Evolutionary conservation across 257 asterid genomes (phyloP).

Genomic region (Anisodus tanguticus): DNA sequence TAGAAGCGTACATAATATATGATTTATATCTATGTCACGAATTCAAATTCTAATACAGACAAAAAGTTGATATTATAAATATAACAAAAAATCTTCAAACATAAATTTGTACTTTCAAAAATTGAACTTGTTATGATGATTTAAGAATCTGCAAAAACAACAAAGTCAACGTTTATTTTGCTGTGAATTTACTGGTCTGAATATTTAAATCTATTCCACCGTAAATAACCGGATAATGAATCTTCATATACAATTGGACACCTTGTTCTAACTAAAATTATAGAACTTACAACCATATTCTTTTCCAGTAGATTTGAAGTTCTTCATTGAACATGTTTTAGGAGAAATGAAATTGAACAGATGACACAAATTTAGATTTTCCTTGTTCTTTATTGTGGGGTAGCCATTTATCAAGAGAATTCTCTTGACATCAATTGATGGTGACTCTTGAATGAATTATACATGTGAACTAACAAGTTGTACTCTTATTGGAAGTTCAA

Average conservation of each 20-base stretch:
- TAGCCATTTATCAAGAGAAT: neutral
- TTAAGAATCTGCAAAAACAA: neutral
- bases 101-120: neutral
- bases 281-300: neutral
- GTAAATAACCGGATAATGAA: neutral
- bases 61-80: too few relatives aligned
- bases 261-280: neutral
- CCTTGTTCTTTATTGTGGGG: neutral
- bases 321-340: neutral
- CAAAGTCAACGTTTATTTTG: neutral
- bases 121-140: neutral
- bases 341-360: neutral
- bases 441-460: slow-evolving; percentile 11
- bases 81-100: too few relatives aligned
- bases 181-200: neutral
- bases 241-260: neutral
- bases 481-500: neutral
- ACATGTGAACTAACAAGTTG: slow-evolving; percentile 27
- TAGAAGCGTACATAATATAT: neutral
- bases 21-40: neutral
- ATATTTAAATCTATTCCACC: neutral
- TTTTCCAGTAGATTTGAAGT: neutral
- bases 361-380: neutral
- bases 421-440: neutral
- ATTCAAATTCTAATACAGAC: too few relatives aligned